phyloP scores from a whole-genome alignment of 139 green algal genomes.

The Chlamydomonas sphaeroides region DNA sequence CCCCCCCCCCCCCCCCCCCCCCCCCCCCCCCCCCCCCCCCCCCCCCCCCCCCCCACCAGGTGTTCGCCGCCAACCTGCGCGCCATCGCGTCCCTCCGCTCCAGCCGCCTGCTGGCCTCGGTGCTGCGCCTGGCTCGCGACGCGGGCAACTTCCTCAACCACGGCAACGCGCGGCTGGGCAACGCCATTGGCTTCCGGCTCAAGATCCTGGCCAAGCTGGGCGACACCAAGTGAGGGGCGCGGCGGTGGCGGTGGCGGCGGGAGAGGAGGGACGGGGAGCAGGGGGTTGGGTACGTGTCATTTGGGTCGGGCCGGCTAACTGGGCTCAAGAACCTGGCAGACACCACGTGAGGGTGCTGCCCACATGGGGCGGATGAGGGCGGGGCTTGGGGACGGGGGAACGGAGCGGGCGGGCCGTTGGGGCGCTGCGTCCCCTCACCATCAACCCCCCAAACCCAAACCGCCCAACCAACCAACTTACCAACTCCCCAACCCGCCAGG shows the following conservation, averaged over 20 bases:
- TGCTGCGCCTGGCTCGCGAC: slow-evolving; percentile 46
- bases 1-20: too few species aligned
- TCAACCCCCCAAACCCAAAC: too few species aligned
- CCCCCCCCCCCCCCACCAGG: not conserved
- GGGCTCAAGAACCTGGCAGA: too few species aligned
- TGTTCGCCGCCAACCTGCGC: slow-evolving; percentile 44
- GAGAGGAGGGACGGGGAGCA: not conserved
- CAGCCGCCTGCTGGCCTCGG: slow-evolving; percentile 42
- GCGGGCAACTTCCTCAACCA: slow-evolving; percentile 73
- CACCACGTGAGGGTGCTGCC: too few species aligned
- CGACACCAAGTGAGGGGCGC: slow-evolving; percentile 48
- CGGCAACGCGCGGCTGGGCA: slow-evolving; percentile 45
- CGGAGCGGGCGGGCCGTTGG: too few species aligned
- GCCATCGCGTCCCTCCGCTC: slow-evolving; percentile 46
- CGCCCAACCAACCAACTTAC: too few species aligned
- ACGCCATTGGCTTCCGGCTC: slow-evolving; percentile 56
- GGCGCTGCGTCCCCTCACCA: too few species aligned
- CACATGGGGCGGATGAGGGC: too few species aligned
- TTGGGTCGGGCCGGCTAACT: too few species aligned
- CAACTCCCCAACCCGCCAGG: too few species aligned
- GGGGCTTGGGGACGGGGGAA: too few species aligned
- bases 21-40: not conserved
- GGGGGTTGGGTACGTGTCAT: not conserved
- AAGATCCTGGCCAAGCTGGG: slow-evolving; percentile 60
- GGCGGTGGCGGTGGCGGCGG: too few species aligned